Conservation (phyloP, 2,329 filamentous ascomycete species). For the Pseudocercospora fijiensis region DNA sequence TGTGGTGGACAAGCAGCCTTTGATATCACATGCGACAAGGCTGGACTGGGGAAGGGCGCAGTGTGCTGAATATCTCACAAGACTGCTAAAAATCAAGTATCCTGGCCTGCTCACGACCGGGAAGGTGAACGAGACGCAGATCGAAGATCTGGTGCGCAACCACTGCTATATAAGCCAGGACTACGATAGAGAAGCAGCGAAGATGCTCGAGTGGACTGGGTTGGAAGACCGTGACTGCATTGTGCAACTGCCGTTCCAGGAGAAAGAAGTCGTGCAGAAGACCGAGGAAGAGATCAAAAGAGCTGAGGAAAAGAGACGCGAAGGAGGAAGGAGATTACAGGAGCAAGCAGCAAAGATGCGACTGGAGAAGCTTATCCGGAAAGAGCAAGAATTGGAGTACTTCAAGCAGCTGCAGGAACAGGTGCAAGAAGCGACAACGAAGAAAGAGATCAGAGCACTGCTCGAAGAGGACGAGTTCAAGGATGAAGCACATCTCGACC, state of each 20-base stretch:
- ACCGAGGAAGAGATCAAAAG: slow-evolving; percentile 88
- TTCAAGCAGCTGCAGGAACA: slow-evolving; percentile 78
- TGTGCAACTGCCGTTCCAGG: slow-evolving; percentile 89
- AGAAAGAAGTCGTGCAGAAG: slow-evolving; percentile 87
- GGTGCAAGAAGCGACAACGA: slow-evolving; percentile 68
- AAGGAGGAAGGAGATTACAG: slow-evolving; percentile 85
- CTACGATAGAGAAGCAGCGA: slow-evolving; percentile 74
- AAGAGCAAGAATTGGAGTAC: slow-evolving; percentile 93
- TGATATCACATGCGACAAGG: slow-evolving; percentile 80
- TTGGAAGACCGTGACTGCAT: slow-evolving; percentile 86
- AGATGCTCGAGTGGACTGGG: slow-evolving; percentile 85
- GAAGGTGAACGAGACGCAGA: slow-evolving; percentile 81
- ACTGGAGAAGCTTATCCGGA: slow-evolving; percentile 88
- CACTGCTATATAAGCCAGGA: slow-evolving; percentile 87
- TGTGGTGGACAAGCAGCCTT: slow-evolving; percentile 79
- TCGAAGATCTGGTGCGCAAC: slow-evolving; percentile 80
- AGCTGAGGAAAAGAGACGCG: slow-evolving; percentile 90
- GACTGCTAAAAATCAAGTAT: slow-evolving; percentile 88
- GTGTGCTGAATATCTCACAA: slow-evolving; percentile 84
- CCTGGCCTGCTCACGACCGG: slow-evolving; percentile 66
- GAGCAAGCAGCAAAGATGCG: slow-evolving; percentile 98
- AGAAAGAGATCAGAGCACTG: slow-evolving; percentile 84
- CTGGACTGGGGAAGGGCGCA: slow-evolving; percentile 95
- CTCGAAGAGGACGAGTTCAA: slow-evolving; percentile 86
- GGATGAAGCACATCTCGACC: slow-evolving; percentile 82